Base-by-base conservation (phyloP, 192 early-diverging fungal species). In the Backusella mclennaniae region DNA sequence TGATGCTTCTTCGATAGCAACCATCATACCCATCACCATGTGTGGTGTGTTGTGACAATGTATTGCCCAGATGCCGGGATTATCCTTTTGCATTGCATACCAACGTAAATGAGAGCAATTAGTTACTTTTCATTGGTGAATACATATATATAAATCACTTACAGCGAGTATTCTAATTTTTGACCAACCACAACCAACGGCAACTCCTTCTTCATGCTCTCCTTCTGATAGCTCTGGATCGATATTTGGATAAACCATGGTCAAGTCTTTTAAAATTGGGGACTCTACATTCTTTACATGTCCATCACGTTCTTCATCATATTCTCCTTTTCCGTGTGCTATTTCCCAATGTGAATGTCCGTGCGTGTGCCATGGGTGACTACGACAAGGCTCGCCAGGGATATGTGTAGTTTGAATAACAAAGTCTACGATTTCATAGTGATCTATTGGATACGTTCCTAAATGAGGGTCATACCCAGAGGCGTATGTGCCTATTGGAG, bases 31-130 rank as follows among this genome's bases (percentile, higher is more conserved):
- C 76, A 82, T 82, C 53, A 82, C 35, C 81, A 82, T 82, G 59
- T 82, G 81, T n/a, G 77, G 73, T 14, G 77, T 79, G 29, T 73
- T 76, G 21, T 82, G 81, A 73, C 77, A 82, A 53, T 82, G 81
- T 11, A 79, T 68, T 11, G 74, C 67, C 81, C 81, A 82, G 23
- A 76, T 19, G 15, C 81, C 77, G 42, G 81, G 73, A 76, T 82
- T 82, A 69, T 82, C 81, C 73, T 73, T 52, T 63, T 66, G 26
- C 23, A 17, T 33, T 46, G 31, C 31, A 59, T 12, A 77, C 4
- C 11, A 53, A 19, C 12, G 42, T 41, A 52, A 49, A 49, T 17
- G 46, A 49, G 46, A 17, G n/a, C 19, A 49, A 49, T 49, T 49
- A 49, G 19, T 49, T 49, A 49, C 19, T 49, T 49, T n/a, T 21